These are phyloP conservation scores for Teratosphaeria gauchensis DNA, from an alignment of 2,329 filamentous ascomycete genomes.

Conservation along the genomic window DNA sequence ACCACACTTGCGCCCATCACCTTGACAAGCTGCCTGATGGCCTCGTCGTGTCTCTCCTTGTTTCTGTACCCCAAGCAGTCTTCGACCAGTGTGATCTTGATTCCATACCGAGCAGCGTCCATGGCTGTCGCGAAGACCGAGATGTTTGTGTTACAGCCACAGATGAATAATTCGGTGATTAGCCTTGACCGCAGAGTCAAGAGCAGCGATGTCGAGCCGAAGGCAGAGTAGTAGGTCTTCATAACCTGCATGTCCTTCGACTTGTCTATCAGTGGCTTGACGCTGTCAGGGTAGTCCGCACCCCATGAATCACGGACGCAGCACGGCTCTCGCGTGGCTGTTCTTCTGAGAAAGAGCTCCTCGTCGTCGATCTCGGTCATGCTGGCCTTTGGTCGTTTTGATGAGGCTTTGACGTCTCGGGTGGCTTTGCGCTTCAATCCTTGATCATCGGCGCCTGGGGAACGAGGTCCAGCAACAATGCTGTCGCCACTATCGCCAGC, in stretches of 20 bases:
- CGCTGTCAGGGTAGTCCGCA: slow-evolving; percentile 40
- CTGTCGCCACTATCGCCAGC: slow-evolving; percentile 14
- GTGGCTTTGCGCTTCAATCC: slow-evolving; percentile 1
- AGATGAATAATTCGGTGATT: slow-evolving; percentile 81
- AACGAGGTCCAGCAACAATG: slow-evolving; percentile 12
- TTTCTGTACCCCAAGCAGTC: slow-evolving; percentile 80
- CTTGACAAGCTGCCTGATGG: slow-evolving; percentile 61
- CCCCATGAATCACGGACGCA: slow-evolving; percentile 36
- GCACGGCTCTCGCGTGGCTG: slow-evolving; percentile 29
- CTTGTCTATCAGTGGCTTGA: slow-evolving; percentile 42
- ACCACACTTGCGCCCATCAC: slow-evolving; percentile 64
- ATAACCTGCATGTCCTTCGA: slow-evolving; percentile 44
- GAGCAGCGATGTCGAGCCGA: slow-evolving; percentile 64
- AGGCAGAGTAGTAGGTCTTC: slow-evolving; percentile 84
- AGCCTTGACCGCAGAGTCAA: slow-evolving; percentile 72
- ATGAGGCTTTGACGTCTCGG: neutral
- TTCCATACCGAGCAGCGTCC: slow-evolving; percentile 79
- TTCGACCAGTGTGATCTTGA: slow-evolving; percentile 75
- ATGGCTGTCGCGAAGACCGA: slow-evolving; percentile 86
- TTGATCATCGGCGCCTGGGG: neutral
- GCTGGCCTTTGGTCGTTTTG: slow-evolving; percentile 4
- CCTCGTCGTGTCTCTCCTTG: slow-evolving; percentile 57
- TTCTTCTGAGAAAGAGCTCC: slow-evolving; percentile 36
- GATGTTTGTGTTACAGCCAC: slow-evolving; percentile 75
- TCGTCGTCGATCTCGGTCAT: slow-evolving; percentile 24